Evolutionary conservation across 768 basidiomycete genomes (phyloP).

Genomic region (Coprinopsis strossmayeri): DNA sequence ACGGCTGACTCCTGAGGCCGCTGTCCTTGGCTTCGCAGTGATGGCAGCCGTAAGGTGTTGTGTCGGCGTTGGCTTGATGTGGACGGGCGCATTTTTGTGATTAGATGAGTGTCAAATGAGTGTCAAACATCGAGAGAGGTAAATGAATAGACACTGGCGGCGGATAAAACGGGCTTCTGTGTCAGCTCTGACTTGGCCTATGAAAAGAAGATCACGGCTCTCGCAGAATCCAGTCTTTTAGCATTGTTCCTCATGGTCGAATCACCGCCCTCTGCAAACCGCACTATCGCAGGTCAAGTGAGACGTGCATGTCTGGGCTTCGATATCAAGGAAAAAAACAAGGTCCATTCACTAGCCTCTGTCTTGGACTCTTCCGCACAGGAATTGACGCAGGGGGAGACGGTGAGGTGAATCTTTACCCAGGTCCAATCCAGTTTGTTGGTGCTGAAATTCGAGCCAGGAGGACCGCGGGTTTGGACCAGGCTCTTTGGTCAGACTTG

Average conservation of each 20-base stretch:
- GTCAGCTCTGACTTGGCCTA: constrained; percentile 7
- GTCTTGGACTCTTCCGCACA: constrained; percentile 46
- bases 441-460: constrained; percentile 14
- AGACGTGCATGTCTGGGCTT: constrained; percentile 37
- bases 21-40: too few relatives aligned
- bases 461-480: constrained; percentile 29
- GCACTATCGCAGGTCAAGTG: constrained; percentile 24
- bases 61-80: constrained; percentile 2
- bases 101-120: too few relatives aligned
- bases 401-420: constrained; percentile 25
- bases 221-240: background rate
- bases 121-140: too few relatives aligned
- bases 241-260: constrained; percentile 16
- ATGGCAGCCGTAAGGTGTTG: too few relatives aligned
- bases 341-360: constrained; percentile 23
- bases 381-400: constrained; percentile 42
- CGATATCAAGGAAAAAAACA: constrained; percentile 29
- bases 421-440: background rate
- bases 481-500: constrained; percentile 49
- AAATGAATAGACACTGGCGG: too few relatives aligned
- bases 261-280: constrained; percentile 11
- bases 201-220: background rate
- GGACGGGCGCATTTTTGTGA: too few relatives aligned
- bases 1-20: too few relatives aligned
- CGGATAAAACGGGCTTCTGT: constrained; percentile 10